Conservation (phyloP, 306 rosid species). For the Fagus crenata region DNA sequence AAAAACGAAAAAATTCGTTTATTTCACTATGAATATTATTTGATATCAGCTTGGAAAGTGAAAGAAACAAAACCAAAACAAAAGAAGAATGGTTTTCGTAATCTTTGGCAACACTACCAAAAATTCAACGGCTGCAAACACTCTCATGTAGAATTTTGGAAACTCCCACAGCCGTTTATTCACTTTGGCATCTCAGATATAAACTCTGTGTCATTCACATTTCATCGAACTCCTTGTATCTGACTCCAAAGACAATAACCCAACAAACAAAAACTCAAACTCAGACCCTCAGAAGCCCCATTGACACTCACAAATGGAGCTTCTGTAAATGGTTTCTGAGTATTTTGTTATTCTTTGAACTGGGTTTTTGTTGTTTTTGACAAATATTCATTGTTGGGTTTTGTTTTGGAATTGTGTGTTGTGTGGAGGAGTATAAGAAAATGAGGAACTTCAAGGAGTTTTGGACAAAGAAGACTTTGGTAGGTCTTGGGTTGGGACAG, state of each 20-base stretch:
- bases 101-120: background rate
- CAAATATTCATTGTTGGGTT: background rate
- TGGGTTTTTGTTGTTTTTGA: background rate
- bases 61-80: background rate
- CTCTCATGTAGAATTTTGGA: background rate
- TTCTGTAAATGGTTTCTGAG: background rate
- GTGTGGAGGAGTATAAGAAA: constrained; percentile 1
- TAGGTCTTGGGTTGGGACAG: constrained; percentile 92
- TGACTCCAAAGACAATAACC: background rate
- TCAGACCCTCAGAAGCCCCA: background rate
- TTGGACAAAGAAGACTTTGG: constrained; percentile 63
- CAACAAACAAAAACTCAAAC: background rate
- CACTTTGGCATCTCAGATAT: background rate
- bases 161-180: background rate
- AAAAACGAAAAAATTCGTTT: no score
- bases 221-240: background rate
- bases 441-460: constrained; percentile 39
- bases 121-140: background rate
- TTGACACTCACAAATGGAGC: background rate
- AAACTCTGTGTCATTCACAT: background rate
- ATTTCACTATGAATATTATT: no score
- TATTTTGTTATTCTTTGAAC: background rate
- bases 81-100: background rate
- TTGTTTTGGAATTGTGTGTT: background rate
- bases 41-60: background rate